A percentile compares a stretch with the other conserved stretches of the same genome.
Evolutionary conservation across 176 grass and related monocot genomes (phyloP).

Genomic region (Ananas comosus): DNA sequence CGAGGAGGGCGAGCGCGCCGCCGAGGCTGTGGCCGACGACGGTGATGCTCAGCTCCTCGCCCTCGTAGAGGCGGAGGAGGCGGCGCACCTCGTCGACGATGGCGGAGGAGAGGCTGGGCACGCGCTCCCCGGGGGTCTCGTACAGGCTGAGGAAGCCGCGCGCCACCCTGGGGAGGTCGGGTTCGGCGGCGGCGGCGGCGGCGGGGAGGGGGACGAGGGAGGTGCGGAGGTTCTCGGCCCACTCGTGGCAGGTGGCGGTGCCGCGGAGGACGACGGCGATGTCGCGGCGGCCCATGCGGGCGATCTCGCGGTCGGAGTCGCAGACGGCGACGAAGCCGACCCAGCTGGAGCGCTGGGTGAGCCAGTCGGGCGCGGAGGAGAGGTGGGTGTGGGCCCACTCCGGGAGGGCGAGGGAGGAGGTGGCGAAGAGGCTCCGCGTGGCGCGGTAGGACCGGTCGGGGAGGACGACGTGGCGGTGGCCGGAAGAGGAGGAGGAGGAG

Average conservation of each 20-base stretch:
- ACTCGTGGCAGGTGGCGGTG: constrained; percentile 62
- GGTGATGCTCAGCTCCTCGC: constrained; percentile 69
- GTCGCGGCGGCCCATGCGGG: constrained; percentile 66
- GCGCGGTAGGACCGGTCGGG: constrained; percentile 47
- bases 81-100: constrained; percentile 40
- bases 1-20: constrained; percentile 49
- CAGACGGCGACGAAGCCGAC: constrained; percentile 66
- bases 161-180: constrained; percentile 39
- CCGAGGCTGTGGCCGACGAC: constrained; percentile 76
- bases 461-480: constrained; percentile 25
- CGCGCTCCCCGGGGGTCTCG: constrained; percentile 39
- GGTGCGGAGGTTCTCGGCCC: constrained; percentile 72
- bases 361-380: constrained; percentile 11
- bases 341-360: constrained; percentile 54
- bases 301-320: constrained; percentile 51
- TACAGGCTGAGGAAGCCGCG: constrained; percentile 61
- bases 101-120: constrained; percentile 43
- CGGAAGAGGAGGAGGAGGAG: too few species aligned
- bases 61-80: constrained; percentile 42
- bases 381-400: constrained; percentile 26
- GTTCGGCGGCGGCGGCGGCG: background rate
- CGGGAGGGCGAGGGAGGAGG: constrained; percentile 45
- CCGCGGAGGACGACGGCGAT: constrained; percentile 66
- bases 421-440: constrained; percentile 57
- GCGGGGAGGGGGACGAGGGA: constrained; percentile 23